phyloP scores from a whole-genome alignment of 1,284 basidiomycete species.

The Heterobasidion parviporum region DNA sequence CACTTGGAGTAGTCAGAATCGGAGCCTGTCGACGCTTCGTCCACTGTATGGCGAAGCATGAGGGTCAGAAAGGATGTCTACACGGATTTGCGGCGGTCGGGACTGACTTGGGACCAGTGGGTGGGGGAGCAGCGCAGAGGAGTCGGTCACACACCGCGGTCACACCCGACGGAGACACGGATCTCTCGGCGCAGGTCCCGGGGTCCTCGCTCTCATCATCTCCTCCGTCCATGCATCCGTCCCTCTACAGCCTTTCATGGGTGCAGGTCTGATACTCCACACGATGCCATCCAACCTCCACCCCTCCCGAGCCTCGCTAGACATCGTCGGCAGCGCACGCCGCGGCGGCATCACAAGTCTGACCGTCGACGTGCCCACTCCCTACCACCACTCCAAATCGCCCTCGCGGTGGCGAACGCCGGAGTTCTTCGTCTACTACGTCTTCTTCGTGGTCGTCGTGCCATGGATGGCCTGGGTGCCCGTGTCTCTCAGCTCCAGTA shows the following conservation, averaged over 20 bases:
- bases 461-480: slow-evolving; percentile 81
- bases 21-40: slow-evolving; percentile 80
- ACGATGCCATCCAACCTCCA: slow-evolving; percentile 23
- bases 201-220: too few relatives aligned
- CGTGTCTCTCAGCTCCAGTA: slow-evolving; percentile 68
- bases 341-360: slow-evolving; percentile 30
- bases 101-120: neutral
- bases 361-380: slow-evolving; percentile 40
- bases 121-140: too few relatives aligned
- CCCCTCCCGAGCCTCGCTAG: slow-evolving; percentile 13
- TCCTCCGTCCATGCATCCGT: too few relatives aligned
- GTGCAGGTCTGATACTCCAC: neutral
- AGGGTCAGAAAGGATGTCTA: neutral
- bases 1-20: slow-evolving; percentile 87
- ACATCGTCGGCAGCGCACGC: slow-evolving; percentile 11
- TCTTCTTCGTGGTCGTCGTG: slow-evolving; percentile 55
- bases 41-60: slow-evolving; percentile 44
- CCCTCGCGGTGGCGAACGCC: slow-evolving; percentile 67
- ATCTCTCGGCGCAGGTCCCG: too few relatives aligned
- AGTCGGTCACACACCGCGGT: too few relatives aligned
- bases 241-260: neutral
- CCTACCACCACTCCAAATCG: slow-evolving; percentile 22
- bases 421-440: slow-evolving; percentile 80
- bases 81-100: neutral
- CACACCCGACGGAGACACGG: too few relatives aligned